A percentile compares a stretch with the other conserved stretches of the same genome.
These are phyloP conservation scores for Bryum argenteum DNA, from an alignment of 225 moss, liverwort and hornwort species.

Conservation along the genomic window DNA sequence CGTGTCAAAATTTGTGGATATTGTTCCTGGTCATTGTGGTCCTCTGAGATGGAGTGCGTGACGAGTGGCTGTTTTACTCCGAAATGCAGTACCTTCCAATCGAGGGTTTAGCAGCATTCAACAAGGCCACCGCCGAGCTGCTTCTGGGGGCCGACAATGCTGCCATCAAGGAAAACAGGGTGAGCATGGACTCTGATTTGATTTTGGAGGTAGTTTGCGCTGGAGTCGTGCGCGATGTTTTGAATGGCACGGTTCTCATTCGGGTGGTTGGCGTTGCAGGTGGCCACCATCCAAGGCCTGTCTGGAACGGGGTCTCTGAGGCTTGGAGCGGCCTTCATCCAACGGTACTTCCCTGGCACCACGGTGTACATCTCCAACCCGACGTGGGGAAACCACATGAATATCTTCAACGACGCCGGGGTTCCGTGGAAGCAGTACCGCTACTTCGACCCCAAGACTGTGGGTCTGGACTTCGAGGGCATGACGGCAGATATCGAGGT, in stretches of 20 bases:
- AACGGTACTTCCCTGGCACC: constrained; percentile 77
- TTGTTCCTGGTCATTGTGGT: too few relatives aligned
- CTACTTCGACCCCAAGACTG: constrained; percentile 89
- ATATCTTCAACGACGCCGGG: constrained; percentile 83
- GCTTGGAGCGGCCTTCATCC: constrained; percentile 87
- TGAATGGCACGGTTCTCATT: too few relatives aligned
- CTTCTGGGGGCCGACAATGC: constrained; percentile 80
- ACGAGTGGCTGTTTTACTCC: not conserved
- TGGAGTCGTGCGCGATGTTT: not conserved
- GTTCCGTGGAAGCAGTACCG: constrained; percentile 94
- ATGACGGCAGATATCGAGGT: constrained; percentile 88
- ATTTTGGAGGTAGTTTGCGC: not conserved
- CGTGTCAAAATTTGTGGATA: too few relatives aligned
- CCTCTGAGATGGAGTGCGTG: not conserved
- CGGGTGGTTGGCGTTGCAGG: constrained; percentile 41
- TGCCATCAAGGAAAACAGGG: constrained; percentile 84
- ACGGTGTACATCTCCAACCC: constrained; percentile 85
- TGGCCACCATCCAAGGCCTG: constrained; percentile 89
- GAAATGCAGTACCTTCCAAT: constrained; percentile 86
- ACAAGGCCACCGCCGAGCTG: constrained; percentile 92
- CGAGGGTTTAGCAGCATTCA: constrained; percentile 91
- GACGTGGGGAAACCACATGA: constrained; percentile 99
- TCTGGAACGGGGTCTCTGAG: constrained; percentile 93
- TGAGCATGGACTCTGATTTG: constrained; percentile 30
- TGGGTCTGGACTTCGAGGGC: constrained; percentile 91